These are phyloP conservation scores for Lizonia empirigonia DNA, from an alignment of 2,329 filamentous ascomycete species.

Conservation along the genomic window DNA sequence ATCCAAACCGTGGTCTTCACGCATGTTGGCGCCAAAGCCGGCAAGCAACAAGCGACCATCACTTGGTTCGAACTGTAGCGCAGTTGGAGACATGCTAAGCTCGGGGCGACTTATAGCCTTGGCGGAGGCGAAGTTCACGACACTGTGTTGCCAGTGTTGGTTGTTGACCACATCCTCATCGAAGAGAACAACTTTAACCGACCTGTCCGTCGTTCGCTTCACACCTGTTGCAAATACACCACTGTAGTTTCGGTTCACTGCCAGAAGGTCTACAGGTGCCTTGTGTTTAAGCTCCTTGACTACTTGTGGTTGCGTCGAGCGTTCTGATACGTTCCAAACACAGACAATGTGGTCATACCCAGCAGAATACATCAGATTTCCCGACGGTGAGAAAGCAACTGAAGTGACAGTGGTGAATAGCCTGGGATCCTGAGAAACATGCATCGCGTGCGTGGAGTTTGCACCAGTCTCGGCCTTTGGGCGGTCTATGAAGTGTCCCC, in stretches of 20 bases:
- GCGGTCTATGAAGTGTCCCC: constrained; percentile 57
- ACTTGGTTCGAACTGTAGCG: constrained; percentile 40
- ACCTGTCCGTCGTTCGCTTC: constrained; percentile 39
- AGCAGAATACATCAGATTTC: constrained; percentile 57
- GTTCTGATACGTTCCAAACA: constrained; percentile 46
- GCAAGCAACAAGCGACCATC: constrained; percentile 55
- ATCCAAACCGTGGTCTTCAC: constrained; percentile 38
- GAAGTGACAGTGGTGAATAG: constrained; percentile 63
- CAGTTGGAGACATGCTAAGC: constrained; percentile 37
- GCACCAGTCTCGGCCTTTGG: constrained; percentile 46
- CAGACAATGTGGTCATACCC: constrained; percentile 61
- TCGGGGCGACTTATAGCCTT: constrained; percentile 40
- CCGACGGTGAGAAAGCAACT: constrained; percentile 58
- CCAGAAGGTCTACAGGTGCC: constrained; percentile 58
- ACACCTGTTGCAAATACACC: constrained; percentile 58
- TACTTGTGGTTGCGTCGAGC: constrained; percentile 30
- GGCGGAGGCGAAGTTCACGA: constrained; percentile 32
- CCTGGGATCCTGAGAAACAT: constrained; percentile 56
- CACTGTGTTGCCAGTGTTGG: constrained; percentile 14
- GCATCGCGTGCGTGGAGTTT: constrained; percentile 54
- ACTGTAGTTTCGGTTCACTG: constrained; percentile 44
- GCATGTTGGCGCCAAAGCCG: constrained; percentile 57
- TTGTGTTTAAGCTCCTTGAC: constrained; percentile 49
- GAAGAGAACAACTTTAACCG: constrained; percentile 42
- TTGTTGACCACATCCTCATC: constrained; percentile 17